Evolutionary conservation across 1,284 basidiomycete species (phyloP).

Genomic region (Trichosporon sp.): DNA sequence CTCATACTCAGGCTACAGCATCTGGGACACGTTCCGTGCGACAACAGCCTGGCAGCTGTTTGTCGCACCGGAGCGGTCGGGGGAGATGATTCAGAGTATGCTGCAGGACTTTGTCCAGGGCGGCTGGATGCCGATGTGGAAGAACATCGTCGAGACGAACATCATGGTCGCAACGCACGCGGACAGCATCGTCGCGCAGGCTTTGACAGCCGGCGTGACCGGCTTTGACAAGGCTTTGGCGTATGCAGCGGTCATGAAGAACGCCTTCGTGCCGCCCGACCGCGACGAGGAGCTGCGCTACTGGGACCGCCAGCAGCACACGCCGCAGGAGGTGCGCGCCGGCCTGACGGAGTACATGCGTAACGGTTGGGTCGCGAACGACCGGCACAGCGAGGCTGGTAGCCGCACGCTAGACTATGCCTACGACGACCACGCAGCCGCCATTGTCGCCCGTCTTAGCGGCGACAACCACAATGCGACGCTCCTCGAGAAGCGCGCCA

Average conservation of each 20-base stretch:
- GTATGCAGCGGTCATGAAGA: slow-evolving; percentile 69
- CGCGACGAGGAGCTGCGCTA: slow-evolving; percentile 63
- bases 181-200: slow-evolving; percentile 73
- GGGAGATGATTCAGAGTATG: slow-evolving; percentile 72
- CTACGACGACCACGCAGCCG: slow-evolving; percentile 71
- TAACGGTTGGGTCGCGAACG: slow-evolving; percentile 70
- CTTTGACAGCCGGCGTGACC: slow-evolving; percentile 54
- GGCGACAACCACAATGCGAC: slow-evolving; percentile 54
- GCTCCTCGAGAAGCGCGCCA: slow-evolving; percentile 57
- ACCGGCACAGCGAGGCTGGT: slow-evolving; percentile 70
- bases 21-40: slow-evolving; percentile 78
- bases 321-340: slow-evolving; percentile 74
- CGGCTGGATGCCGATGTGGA: slow-evolving; percentile 86
- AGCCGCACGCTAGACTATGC: slow-evolving; percentile 72
- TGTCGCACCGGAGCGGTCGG: slow-evolving; percentile 65
- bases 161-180: slow-evolving; percentile 67
- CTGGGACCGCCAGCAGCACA: slow-evolving; percentile 68
- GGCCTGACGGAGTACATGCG: slow-evolving; percentile 64
- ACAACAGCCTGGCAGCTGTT: slow-evolving; percentile 72
- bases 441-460: slow-evolving; percentile 57
- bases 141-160: slow-evolving; percentile 64
- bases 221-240: slow-evolving; percentile 63
- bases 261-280: slow-evolving; percentile 58
- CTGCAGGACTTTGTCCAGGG: slow-evolving; percentile 68
- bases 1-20: slow-evolving; percentile 76